A percentile compares a stretch with the other conserved stretches of the same genome.
Conservation (phyloP, 257 asterid genomes). For the Jacaranda mimosifolia region DNA sequence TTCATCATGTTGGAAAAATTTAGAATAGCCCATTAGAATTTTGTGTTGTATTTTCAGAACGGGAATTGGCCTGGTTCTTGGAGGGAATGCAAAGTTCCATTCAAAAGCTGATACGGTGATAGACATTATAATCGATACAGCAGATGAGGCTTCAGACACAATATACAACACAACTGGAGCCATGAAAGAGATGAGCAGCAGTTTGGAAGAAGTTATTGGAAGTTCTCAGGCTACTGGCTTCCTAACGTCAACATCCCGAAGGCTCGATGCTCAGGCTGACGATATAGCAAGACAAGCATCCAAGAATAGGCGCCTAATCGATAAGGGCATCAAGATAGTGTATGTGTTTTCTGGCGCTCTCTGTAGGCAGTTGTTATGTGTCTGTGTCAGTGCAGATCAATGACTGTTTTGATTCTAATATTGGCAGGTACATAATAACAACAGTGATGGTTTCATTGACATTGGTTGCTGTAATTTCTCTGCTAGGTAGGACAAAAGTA, state of each 20-base stretch:
- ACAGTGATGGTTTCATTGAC: constrained; percentile 58
- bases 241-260: constrained; percentile 60
- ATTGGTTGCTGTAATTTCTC: constrained; percentile 55
- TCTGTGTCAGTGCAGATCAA: not conserved
- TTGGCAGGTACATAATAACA: constrained; percentile 67
- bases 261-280: constrained; percentile 68
- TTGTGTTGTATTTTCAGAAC: constrained; percentile 50
- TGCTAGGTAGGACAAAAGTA: constrained; percentile 54
- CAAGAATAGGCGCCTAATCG: constrained; percentile 58
- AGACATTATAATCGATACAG: constrained; percentile 74
- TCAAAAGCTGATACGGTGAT: constrained; percentile 66
- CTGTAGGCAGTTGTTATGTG: not conserved
- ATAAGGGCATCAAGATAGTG: constrained; percentile 63
- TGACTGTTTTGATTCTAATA: constrained; percentile 26
- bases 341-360: constrained; percentile 26
- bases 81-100: constrained; percentile 73
- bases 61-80: constrained; percentile 76
- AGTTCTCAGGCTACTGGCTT: constrained; percentile 50
- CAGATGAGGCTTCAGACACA: constrained; percentile 76
- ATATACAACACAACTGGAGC: constrained; percentile 69
- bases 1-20: not conserved
- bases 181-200: constrained; percentile 61
- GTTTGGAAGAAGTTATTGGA: constrained; percentile 43
- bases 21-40: constrained; percentile 1
- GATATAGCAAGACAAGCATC: constrained; percentile 70